Conservation (phyloP, 2,329 filamentous ascomycete species). For the Ceratocystis colombiana region DNA sequence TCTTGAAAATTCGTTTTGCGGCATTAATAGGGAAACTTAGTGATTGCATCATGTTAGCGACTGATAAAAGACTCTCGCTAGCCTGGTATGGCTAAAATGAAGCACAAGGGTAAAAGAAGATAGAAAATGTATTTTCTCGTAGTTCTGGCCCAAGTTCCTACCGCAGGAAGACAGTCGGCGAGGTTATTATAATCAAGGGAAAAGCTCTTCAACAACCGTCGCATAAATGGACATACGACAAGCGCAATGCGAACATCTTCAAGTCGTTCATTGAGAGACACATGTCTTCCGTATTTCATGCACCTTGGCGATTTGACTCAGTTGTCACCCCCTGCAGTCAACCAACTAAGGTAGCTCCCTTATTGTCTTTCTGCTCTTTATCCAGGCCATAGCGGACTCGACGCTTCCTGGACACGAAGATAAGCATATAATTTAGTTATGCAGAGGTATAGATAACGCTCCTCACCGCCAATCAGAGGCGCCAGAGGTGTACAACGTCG, state of each 20-base stretch:
- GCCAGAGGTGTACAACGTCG: background rate
- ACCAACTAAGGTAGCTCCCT: background rate
- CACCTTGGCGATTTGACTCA: slow-evolving; percentile 4
- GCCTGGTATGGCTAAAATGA: background rate
- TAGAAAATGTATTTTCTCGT: background rate
- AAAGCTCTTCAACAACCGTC: too few relatives aligned
- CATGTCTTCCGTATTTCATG: slow-evolving; percentile 1
- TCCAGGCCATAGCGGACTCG: background rate
- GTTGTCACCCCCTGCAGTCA: background rate
- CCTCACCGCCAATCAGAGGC: slow-evolving; percentile 6
- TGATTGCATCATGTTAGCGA: slow-evolving; percentile 7
- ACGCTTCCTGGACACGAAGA: background rate
- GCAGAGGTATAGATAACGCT: background rate
- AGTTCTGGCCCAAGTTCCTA: background rate
- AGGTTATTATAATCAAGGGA: background rate
- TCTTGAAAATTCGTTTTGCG: background rate
- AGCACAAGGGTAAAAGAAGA: background rate
- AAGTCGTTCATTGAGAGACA: background rate
- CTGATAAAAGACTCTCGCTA: background rate
- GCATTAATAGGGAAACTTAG: background rate
- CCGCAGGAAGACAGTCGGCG: background rate
- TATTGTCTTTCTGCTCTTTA: background rate
- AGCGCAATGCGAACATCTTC: background rate
- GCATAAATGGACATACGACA: background rate
- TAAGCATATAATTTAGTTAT: background rate